A percentile compares a stretch with the other conserved stretches of the same genome.
phyloP scores from a whole-genome alignment of 2,329 filamentous ascomycete genomes.

The Salinomyces thailandicus region DNA sequence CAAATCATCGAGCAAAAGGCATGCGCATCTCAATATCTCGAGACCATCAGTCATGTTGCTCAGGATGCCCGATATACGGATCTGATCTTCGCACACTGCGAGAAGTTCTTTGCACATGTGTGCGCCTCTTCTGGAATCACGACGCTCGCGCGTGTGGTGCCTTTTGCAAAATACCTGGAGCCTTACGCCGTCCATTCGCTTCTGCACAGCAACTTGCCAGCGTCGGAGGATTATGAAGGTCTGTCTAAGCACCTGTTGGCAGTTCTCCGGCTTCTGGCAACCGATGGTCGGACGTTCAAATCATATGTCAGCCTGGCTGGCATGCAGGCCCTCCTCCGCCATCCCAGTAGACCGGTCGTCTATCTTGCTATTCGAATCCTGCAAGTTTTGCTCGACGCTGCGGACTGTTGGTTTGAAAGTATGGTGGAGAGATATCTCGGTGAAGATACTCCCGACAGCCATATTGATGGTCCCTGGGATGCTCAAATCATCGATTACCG shows the following conservation, averaged over 20 bases:
- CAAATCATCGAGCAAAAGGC: constrained; percentile 51
- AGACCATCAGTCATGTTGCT: constrained; percentile 58
- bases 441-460: constrained; percentile 34
- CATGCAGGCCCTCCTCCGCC: constrained; percentile 58
- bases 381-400: constrained; percentile 64
- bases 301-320: constrained; percentile 53
- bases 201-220: constrained; percentile 15
- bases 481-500: constrained; percentile 65
- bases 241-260: constrained; percentile 45
- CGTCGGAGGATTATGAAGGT: constrained; percentile 10
- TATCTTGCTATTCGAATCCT: constrained; percentile 77
- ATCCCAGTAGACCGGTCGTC: constrained; percentile 50
- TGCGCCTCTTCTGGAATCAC: constrained; percentile 53
- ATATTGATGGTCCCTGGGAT: constrained; percentile 64
- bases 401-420: constrained; percentile 66
- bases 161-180: constrained; percentile 70
- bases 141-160: constrained; percentile 69
- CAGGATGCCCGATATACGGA: constrained; percentile 62
- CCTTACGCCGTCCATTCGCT: constrained; percentile 7
- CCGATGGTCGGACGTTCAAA: constrained; percentile 60
- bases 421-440: constrained; percentile 59
- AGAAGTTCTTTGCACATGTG: constrained; percentile 67
- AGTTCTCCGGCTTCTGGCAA: constrained; percentile 67
- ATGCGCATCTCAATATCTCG: constrained; percentile 56
- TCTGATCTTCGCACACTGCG: constrained; percentile 62